phyloP scores from a whole-genome alignment of 108 stramenopile genomes.

The Poteriospumella lacustris region DNA sequence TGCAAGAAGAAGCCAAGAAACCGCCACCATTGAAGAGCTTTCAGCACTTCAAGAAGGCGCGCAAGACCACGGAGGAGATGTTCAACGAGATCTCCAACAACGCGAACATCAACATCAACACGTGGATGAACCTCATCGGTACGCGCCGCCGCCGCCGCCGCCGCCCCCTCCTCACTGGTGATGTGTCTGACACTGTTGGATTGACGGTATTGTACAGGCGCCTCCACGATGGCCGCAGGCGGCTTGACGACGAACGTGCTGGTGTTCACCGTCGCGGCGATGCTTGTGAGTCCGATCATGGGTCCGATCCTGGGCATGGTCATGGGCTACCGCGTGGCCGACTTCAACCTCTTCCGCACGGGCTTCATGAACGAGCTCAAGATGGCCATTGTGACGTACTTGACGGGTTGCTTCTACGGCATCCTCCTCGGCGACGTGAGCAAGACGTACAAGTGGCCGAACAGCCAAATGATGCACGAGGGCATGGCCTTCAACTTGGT shows the following conservation, averaged over 20 bases:
- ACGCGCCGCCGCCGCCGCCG: not conserved
- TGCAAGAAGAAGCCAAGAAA: not conserved
- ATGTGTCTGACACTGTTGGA: no score
- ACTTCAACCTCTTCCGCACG: not conserved
- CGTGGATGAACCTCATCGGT: constrained; percentile 12
- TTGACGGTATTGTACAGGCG: not conserved
- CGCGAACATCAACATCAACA: not conserved
- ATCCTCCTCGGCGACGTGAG: not conserved
- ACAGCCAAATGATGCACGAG: constrained; percentile 15
- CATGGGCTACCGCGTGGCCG: constrained; percentile 5
- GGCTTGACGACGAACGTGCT: not conserved
- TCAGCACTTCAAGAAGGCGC: constrained; percentile 11
- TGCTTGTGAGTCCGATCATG: constrained; percentile 26
- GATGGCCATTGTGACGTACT: not conserved
- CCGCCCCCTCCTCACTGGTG: no score
- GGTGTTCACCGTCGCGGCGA: constrained; percentile 10
- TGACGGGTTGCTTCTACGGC: not conserved
- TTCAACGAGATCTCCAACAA: constrained; percentile 4
- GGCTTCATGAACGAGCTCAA: constrained; percentile 10
- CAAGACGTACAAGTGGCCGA: constrained; percentile 22
- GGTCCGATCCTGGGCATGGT: constrained; percentile 21
- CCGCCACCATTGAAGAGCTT: not conserved
- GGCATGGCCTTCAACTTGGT: not conserved
- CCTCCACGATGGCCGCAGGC: constrained; percentile 7
- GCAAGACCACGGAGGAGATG: constrained; percentile 16